These are phyloP conservation scores for Pachysandra terminalis DNA, from an alignment of 164 flowering plant species.

Conservation along the genomic window DNA sequence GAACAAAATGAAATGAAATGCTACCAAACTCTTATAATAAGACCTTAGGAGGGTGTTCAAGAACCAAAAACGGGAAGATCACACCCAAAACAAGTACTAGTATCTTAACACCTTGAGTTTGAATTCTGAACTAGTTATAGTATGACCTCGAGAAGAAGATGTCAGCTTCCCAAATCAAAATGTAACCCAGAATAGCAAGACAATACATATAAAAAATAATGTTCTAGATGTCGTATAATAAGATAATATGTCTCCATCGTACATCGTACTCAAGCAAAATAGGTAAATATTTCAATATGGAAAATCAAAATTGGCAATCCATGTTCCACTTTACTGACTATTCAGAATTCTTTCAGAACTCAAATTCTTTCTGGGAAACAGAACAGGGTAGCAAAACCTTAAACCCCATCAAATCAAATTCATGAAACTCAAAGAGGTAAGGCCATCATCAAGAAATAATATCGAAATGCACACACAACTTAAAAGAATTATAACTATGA, in stretches of 20 bases:
- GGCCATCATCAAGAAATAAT: too few species aligned
- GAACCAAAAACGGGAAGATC: background rate
- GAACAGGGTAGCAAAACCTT: constrained; percentile 1
- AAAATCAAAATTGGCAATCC: background rate
- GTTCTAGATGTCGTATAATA: background rate
- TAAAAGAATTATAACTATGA: background rate
- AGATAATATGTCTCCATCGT: background rate
- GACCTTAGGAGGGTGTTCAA: background rate
- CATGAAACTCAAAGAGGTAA: background rate
- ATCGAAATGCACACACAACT: background rate
- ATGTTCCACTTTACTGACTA: background rate
- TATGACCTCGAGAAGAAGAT: too few species aligned
- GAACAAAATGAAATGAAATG: background rate
- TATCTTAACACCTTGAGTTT: background rate
- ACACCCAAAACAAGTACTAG: background rate
- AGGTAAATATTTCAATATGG: too few species aligned
- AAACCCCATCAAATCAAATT: constrained; percentile 4
- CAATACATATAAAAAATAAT: too few species aligned
- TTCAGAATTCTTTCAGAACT: background rate
- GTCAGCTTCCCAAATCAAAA: background rate
- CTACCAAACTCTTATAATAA: background rate
- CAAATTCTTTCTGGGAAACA: background rate
- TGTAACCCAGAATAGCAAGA: background rate
- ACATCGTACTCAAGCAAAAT: too few species aligned
- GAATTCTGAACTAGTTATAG: background rate